phyloP scores from a whole-genome alignment of 768 basidiomycete genomes.

The Fomitopsis serialis region DNA sequence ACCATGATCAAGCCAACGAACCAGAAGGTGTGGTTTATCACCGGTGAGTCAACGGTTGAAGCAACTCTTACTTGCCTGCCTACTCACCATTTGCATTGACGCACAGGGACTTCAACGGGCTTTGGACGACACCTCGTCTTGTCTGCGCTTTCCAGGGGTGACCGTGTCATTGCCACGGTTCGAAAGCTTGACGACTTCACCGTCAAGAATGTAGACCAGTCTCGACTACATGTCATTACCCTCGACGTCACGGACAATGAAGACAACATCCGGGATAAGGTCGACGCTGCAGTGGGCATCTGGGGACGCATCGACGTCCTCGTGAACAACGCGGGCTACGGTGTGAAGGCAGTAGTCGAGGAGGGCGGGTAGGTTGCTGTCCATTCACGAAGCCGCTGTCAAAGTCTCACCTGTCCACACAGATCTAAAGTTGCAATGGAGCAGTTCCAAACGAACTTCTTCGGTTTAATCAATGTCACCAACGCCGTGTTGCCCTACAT shows the following conservation, averaged over 20 bases:
- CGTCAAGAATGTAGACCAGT: slow-evolving; percentile 12
- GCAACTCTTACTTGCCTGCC: neutral
- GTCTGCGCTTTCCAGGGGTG: slow-evolving; percentile 37
- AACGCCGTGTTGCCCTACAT: slow-evolving; percentile 38
- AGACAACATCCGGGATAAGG: slow-evolving; percentile 24
- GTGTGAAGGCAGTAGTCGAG: slow-evolving; percentile 32
- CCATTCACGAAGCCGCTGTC: neutral
- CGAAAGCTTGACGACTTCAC: slow-evolving; percentile 28
- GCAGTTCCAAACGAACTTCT: slow-evolving; percentile 38
- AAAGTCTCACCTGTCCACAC: neutral
- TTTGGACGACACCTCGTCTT: slow-evolving; percentile 35
- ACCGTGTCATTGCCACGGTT: slow-evolving; percentile 44
- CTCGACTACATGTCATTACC: slow-evolving; percentile 24
- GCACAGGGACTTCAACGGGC: slow-evolving; percentile 28
- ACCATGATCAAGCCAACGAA: slow-evolving; percentile 2
- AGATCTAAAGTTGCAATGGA: slow-evolving; percentile 21
- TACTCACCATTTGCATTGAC: neutral
- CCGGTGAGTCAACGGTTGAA: slow-evolving; percentile 18
- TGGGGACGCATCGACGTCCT: slow-evolving; percentile 32
- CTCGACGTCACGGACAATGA: slow-evolving; percentile 32
- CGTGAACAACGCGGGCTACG: slow-evolving; percentile 46
- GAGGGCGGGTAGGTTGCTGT: slow-evolving; percentile 34
- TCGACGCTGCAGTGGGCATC: slow-evolving; percentile 25
- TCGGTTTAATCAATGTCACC: slow-evolving; percentile 38
- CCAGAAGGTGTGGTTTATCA: slow-evolving; percentile 29